Conservation (phyloP, 108 stramenopile species). For the Schizochytrium sp. region DNA sequence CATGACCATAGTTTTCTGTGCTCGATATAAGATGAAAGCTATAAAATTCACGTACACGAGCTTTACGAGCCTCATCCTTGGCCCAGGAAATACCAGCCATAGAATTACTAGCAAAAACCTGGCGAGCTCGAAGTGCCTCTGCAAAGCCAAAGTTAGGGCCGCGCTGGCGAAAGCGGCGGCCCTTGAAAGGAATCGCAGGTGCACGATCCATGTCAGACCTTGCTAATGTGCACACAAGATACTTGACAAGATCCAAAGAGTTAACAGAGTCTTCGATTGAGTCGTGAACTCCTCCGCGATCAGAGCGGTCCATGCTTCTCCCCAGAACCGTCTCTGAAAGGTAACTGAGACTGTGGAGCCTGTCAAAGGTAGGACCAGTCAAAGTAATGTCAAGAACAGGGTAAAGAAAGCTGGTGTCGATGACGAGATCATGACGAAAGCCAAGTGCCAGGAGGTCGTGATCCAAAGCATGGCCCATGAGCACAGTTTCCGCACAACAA, state of each 20-base stretch:
- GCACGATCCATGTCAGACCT: no score
- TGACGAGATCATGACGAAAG: slow-evolving; percentile 19
- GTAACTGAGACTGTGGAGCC: slow-evolving; percentile 26
- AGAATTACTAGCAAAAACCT: neutral
- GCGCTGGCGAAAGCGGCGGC: neutral
- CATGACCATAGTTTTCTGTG: neutral
- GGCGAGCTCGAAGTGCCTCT: neutral
- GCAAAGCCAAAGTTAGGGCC: slow-evolving; percentile 25
- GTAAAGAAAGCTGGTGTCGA: slow-evolving; percentile 39
- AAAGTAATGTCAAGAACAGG: slow-evolving; percentile 8
- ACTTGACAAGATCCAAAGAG: slow-evolving; percentile 53
- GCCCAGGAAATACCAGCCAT: neutral
- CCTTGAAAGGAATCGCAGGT: neutral
- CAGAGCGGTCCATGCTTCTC: slow-evolving; percentile 18
- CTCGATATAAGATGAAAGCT: slow-evolving; percentile 20
- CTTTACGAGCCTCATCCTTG: neutral
- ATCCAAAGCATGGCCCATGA: slow-evolving; percentile 43
- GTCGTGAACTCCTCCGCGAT: slow-evolving; percentile 34
- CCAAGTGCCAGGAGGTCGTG: slow-evolving; percentile 51
- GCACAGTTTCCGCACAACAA: slow-evolving; percentile 23
- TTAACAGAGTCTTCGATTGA: slow-evolving; percentile 38
- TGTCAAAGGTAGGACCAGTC: slow-evolving; percentile 8
- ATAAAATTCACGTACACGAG: neutral
- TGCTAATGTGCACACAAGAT: neutral
- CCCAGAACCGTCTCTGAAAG: neutral